Conservation (phyloP, 208 protist genomes). For the Leishmania guyanensis region DNA sequence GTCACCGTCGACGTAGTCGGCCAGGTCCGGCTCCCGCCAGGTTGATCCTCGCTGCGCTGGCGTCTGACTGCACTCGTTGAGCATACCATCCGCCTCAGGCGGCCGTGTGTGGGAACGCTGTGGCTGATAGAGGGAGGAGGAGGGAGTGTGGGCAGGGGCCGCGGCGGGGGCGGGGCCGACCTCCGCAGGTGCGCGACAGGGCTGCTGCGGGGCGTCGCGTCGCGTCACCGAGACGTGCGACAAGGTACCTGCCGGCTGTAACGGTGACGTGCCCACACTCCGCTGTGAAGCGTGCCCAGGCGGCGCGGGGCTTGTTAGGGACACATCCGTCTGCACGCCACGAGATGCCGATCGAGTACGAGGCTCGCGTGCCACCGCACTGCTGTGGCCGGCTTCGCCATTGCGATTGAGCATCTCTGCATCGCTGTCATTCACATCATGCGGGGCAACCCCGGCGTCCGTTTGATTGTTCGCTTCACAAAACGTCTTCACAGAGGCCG, state of each 20-base stretch:
- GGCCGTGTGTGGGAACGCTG: constrained; percentile 36
- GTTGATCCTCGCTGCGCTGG: constrained; percentile 33
- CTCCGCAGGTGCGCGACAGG: not conserved
- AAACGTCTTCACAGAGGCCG: not conserved
- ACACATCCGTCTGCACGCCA: constrained; percentile 56
- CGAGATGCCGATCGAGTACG: constrained; percentile 41
- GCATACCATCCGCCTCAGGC: constrained; percentile 12
- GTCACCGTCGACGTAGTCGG: constrained; percentile 49
- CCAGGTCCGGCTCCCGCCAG: constrained; percentile 76
- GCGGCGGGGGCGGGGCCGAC: not conserved
- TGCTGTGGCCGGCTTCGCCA: not conserved
- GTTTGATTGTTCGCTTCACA: not conserved
- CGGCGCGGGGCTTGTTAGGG: not conserved
- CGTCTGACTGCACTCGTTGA: not conserved
- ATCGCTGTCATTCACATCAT: constrained; percentile 7
- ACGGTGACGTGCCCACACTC: constrained; percentile 60
- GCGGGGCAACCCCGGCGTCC: not conserved
- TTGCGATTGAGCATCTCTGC: not conserved
- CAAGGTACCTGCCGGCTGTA: constrained; percentile 22
- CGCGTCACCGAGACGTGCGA: not conserved
- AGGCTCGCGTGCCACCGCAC: not conserved
- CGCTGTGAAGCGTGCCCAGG: constrained; percentile 6
- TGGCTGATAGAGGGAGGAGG: constrained; percentile 19
- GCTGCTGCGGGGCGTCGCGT: not conserved
- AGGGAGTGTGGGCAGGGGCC: not conserved